A percentile compares a stretch with the other conserved stretches of the same genome.
Evolutionary conservation across 148 eudicot genomes (phyloP).

Genomic region (Chenopodium berlandieri): DNA sequence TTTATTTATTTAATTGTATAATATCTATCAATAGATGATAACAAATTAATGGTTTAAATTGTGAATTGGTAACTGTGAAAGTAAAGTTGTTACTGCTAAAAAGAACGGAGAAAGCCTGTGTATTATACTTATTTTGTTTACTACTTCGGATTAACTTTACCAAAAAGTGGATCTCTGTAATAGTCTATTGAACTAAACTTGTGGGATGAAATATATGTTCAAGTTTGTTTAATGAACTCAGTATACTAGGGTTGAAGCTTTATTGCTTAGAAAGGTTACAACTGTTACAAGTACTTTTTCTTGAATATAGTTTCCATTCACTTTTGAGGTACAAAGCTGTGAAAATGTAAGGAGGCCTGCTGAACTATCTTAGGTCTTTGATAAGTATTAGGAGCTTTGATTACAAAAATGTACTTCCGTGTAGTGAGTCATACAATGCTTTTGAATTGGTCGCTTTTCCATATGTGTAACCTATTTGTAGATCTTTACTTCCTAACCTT

Average conservation of each 20-base stretch:
- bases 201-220: background rate
- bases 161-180: background rate
- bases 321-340: background rate
- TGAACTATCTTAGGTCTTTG: background rate
- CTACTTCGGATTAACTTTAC: background rate
- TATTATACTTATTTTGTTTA: slow-evolving; percentile 4
- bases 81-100: no score
- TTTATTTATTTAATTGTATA: no score
- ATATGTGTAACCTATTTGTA: background rate
- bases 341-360: background rate
- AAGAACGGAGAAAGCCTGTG: background rate
- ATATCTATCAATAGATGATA: no score
- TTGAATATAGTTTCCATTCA: background rate
- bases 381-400: background rate
- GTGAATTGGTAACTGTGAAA: no score
- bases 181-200: background rate
- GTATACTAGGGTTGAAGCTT: background rate
- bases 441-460: background rate
- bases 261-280: background rate
- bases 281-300: background rate
- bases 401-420: background rate
- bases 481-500: background rate
- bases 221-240: background rate
- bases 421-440: background rate
- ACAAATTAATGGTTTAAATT: no score